phyloP scores from a whole-genome alignment of 139 green algal species.

The Tetradesmus obliquus region DNA sequence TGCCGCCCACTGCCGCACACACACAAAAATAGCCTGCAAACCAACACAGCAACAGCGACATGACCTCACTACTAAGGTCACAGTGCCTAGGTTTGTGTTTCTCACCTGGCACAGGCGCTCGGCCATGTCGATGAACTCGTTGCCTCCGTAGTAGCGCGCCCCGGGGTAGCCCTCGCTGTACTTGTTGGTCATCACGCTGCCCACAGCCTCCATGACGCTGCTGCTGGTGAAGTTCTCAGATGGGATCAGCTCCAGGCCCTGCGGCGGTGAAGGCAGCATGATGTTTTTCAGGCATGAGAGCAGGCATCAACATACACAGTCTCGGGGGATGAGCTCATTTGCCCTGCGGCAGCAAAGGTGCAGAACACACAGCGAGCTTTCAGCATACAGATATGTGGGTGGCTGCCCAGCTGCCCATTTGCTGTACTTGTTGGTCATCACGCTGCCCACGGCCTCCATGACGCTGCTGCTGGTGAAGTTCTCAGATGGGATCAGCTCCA shows the following conservation, averaged over 20 bases:
- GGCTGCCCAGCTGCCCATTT: slow-evolving; percentile 57
- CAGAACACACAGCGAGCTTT: too few species aligned
- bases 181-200: slow-evolving; percentile 99
- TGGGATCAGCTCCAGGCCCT: slow-evolving; percentile 98
- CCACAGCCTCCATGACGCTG: slow-evolving; percentile 97
- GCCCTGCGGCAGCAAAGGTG: too few species aligned
- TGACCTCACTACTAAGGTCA: too few species aligned
- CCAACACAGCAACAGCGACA: too few species aligned
- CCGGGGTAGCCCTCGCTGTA: slow-evolving; percentile 95
- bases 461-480: slow-evolving; percentile 78
- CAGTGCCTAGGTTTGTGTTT: too few species aligned
- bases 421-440: slow-evolving; percentile 99
- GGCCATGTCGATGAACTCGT: slow-evolving; percentile 98
- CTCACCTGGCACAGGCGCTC: slow-evolving; percentile 89
- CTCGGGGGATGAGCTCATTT: too few species aligned
- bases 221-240: slow-evolving; percentile 98
- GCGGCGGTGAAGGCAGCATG: slow-evolving; percentile 4
- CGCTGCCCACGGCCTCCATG: slow-evolving; percentile 96
- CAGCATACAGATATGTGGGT: too few species aligned
- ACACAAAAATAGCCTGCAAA: too few species aligned
- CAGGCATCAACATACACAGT: neutral
- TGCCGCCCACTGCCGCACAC: slow-evolving; percentile 76
- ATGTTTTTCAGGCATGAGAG: neutral
- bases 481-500: too few species aligned
- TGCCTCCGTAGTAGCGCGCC: slow-evolving; percentile 96